Base-by-base conservation (phyloP, 805 yeast species). In the Jamesozyma hellenica region DNA sequence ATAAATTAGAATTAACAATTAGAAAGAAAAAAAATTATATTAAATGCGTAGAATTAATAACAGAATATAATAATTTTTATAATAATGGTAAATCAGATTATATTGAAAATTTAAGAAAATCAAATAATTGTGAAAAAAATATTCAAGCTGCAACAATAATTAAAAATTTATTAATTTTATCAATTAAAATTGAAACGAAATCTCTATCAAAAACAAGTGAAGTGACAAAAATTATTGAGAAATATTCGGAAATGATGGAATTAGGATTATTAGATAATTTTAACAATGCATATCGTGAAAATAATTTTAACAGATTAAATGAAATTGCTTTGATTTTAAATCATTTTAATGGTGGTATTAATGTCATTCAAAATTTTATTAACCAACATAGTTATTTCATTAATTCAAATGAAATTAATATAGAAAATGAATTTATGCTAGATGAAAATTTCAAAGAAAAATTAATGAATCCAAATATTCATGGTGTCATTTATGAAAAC, bases 281-380 rank as follows among this genome's bases (percentile, higher is more conserved):
- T 50, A 82, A 79, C 50, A 67, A 71, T 18, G 85, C 86, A n/a
- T 83, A 82, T 49, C 74, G 76, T 42, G 74, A 72, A 19, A 78
- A 77, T 44, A 80, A 85, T 49, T 72, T 76, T 49, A 66, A 67
- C n/a, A 74, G 74, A 39, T 78, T 92, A 81, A 77, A 74, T 51
- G 86, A 79, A 41, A 72, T 79, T 19, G 85, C 96, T 0, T 75
- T 75, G 37, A 74, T 87, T 14, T 66, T 88, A 36, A 73, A 77
- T 39, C 83, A 78, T 44, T 90, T 79, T 65, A 88, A 90, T 54
- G 90, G 86, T 15, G 96, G 96, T 11, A 70, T 74, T 10, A 78
- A 81, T 42, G 90, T 88, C 8, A 81, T 85, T 8, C 85, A 80
- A 54, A 77, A 80, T 36, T 90, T 84, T 61, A 82, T 88, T 32